Evolutionary conservation across 495 filamentous ascomycete genomes (phyloP), one percentile per base, ranked within the genome.

Genomic region (Aspergillus bertholletiae): DNA sequence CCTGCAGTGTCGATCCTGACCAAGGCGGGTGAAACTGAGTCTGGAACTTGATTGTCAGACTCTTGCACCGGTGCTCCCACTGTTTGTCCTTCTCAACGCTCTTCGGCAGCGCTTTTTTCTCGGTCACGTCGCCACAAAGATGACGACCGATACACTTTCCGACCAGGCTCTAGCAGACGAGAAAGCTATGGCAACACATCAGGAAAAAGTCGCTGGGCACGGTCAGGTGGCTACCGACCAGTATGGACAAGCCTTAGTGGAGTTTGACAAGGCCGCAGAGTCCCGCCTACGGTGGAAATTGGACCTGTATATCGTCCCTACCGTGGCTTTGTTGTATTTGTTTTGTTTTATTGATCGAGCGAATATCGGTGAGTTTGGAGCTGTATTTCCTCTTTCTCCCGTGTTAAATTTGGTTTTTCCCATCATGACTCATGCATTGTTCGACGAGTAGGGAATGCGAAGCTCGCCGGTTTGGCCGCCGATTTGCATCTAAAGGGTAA

Each of bases 221-320:
- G 84, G 84, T 18, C 75, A 81, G 50, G 73, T 69, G 1, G 84
- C 83, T 5, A 87, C 84, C 1, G 85, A 89, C 56, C 73, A 76
- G 78, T 75, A 82, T 61, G 84, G 82, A 22, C 67, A 72, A 12
- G 59, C 85, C 11, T 70, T 84, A 8, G 60, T 85, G 8, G 67
- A 83, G 20, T 79, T 88, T 57, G 85, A 89, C 57, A 68, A 68
- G 20, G 71, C 62, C 7, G 82, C 81, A 22, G 86, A 89, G 58
- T 67, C 71, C 15, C 79, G 70, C 39, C 72, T 77, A 44, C 58
- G 69, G 7, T 49, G 58, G 52, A 81, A 81, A 56, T 74, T 80
- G 24, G 78, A 81, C 47, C 45, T 80, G 0, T 73, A 61, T 35
- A 66, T 80, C 37, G 58, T 80, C 8, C 77, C 78, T 0, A 78